These are phyloP conservation scores for Diaporthe citrichinensis DNA, from an alignment of 2,329 filamentous ascomycete genomes.

Conservation along the genomic window DNA sequence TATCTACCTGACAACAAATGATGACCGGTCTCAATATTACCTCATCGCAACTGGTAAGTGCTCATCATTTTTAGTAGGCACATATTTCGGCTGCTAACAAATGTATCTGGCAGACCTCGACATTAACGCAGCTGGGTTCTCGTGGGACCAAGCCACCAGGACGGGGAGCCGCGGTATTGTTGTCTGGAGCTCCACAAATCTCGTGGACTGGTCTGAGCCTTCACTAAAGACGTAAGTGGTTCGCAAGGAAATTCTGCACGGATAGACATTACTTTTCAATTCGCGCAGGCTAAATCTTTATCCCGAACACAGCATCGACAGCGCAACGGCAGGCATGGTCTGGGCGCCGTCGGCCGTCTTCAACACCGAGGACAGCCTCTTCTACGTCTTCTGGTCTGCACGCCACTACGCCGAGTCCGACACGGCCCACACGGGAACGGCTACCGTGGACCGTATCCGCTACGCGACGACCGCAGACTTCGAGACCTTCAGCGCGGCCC, in stretches of 20 bases:
- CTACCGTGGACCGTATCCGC: constrained; percentile 59
- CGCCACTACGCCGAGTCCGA: constrained; percentile 60
- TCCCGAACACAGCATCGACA: constrained; percentile 48
- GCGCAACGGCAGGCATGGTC: constrained; percentile 53
- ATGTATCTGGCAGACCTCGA: constrained; percentile 49
- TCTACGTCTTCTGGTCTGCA: constrained; percentile 64
- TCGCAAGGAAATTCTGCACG: background rate
- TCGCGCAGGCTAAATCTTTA: background rate
- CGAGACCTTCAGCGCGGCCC: constrained; percentile 59
- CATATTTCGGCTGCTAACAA: background rate
- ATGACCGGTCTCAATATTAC: constrained; percentile 52
- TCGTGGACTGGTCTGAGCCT: constrained; percentile 53
- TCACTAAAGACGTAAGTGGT: constrained; percentile 43
- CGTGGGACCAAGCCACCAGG: constrained; percentile 54
- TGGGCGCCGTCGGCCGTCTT: constrained; percentile 56
- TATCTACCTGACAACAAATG: constrained; percentile 52
- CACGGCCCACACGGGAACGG: constrained; percentile 58
- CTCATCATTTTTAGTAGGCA: too few species aligned
- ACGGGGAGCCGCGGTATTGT: constrained; percentile 54
- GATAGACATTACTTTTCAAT: background rate
- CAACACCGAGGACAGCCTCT: constrained; percentile 54
- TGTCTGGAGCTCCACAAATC: constrained; percentile 54
- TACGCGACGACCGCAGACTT: constrained; percentile 67
- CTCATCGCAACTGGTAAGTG: constrained; percentile 50
- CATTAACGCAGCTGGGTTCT: constrained; percentile 52